phyloP scores from a whole-genome alignment of 148 eudicot genomes.

The Fagopyrum tataricum region DNA sequence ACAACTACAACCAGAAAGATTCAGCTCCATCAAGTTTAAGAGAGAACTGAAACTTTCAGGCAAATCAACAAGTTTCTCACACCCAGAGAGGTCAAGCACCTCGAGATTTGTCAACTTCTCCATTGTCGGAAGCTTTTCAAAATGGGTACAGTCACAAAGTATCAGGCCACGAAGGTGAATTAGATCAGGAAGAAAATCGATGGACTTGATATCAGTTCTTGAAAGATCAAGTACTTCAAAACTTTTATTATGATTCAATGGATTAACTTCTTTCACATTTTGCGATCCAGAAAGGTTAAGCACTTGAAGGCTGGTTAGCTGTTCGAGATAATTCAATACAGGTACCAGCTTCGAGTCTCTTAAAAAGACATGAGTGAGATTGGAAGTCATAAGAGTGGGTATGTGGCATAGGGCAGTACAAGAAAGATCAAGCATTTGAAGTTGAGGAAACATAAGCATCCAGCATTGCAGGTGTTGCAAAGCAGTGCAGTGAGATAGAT shows the following conservation, averaged over 20 bases:
- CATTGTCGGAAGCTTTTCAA: slow-evolving; percentile 12
- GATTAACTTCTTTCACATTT: slow-evolving; percentile 17
- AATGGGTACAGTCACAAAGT: background rate
- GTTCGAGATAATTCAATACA: slow-evolving; percentile 15
- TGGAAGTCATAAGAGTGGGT: slow-evolving; percentile 11
- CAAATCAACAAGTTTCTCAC: background rate
- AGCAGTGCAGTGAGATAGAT: slow-evolving; percentile 6
- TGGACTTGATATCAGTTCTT: slow-evolving; percentile 2
- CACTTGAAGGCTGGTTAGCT: slow-evolving; percentile 15
- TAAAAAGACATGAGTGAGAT: slow-evolving; percentile 28
- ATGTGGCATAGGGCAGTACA: slow-evolving; percentile 16
- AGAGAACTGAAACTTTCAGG: background rate
- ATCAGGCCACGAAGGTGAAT: slow-evolving; percentile 18
- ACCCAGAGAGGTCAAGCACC: slow-evolving; percentile 25
- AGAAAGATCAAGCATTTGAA: slow-evolving; percentile 29
- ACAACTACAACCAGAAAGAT: background rate
- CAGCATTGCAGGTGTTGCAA: slow-evolving; percentile 11
- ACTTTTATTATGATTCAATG: background rate
- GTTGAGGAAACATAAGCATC: background rate
- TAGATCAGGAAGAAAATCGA: slow-evolving; percentile 22
- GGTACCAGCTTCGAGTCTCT: background rate
- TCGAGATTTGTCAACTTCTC: slow-evolving; percentile 14
- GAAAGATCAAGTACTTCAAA: slow-evolving; percentile 23
- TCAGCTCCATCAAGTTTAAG: background rate
- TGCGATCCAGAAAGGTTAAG: slow-evolving; percentile 27